These are phyloP conservation scores for Penicillium sp. DNA, from an alignment of 2,329 filamentous ascomycete genomes.

Conservation along the genomic window DNA sequence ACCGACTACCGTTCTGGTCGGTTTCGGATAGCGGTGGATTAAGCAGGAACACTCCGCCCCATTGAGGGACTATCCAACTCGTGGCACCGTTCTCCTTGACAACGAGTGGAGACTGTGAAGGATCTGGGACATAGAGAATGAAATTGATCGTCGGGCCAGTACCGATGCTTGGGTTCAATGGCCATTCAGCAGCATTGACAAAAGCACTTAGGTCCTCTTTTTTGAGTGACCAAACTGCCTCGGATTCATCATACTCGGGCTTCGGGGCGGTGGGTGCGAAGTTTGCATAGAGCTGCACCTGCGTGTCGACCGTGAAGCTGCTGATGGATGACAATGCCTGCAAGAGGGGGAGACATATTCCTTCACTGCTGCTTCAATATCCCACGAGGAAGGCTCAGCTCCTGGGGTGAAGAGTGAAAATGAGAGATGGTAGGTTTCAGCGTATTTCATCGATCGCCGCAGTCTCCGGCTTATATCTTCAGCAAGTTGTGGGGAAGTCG, in stretches of 20 bases:
- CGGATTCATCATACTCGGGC: constrained; percentile 52
- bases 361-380: constrained; percentile 75
- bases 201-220: constrained; percentile 90
- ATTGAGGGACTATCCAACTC: constrained; percentile 94
- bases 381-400: constrained; percentile 78
- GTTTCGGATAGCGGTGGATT: constrained; percentile 47
- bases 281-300: constrained; percentile 86
- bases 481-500: constrained; percentile 48
- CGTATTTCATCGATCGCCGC: constrained; percentile 82
- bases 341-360: constrained; percentile 80
- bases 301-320: constrained; percentile 93
- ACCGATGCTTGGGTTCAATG: constrained; percentile 88
- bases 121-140: constrained; percentile 79
- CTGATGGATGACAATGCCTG: constrained; percentile 76
- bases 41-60: constrained; percentile 75
- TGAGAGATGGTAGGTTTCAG: constrained; percentile 89
- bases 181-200: constrained; percentile 98
- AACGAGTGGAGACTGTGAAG: constrained; percentile 57
- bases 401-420: constrained; percentile 90
- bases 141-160: constrained; percentile 94
- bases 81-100: constrained; percentile 60
- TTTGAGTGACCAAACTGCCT: constrained; percentile 64
- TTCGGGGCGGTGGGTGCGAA: constrained; percentile 60
- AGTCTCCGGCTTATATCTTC: constrained; percentile 64
- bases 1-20: constrained; percentile 33